phyloP scores from a whole-genome alignment of 2,329 filamentous ascomycete genomes.

The Elsinoe australis region DNA sequence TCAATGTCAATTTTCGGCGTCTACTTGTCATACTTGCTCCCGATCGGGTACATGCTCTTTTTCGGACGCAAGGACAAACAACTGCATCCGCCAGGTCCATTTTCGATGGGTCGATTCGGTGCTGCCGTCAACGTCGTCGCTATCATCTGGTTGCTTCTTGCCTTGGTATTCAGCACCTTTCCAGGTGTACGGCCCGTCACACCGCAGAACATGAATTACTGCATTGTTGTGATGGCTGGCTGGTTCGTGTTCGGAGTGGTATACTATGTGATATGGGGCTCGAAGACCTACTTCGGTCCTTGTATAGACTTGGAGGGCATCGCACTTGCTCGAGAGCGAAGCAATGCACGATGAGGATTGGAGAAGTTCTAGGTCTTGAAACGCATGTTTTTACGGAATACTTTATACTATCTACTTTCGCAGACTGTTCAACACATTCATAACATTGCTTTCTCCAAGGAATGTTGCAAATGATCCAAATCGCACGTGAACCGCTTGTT shows the following conservation, averaged over 20 bases:
- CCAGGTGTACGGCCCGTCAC: conserved; percentile 39
- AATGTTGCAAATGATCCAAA: too few species aligned
- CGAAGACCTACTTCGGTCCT: conserved; percentile 28
- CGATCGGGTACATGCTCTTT: conserved; percentile 35
- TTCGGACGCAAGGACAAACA: conserved; percentile 29
- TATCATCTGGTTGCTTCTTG: conserved; percentile 39
- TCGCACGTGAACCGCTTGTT: too few species aligned
- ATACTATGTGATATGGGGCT: conserved; percentile 41
- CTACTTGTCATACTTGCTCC: conserved; percentile 40
- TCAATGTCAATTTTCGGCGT: conserved; percentile 39
- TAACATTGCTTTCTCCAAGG: too few species aligned
- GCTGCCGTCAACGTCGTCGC: conserved; percentile 36
- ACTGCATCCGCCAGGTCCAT: not conserved
- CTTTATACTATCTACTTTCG: too few species aligned
- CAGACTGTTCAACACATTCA: too few species aligned
- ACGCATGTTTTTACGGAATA: too few species aligned
- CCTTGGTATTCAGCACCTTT: conserved; percentile 43
- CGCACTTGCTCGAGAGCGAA: not conserved
- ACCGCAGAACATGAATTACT: conserved; percentile 43
- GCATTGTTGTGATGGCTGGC: conserved; percentile 36
- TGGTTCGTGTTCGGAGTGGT: conserved; percentile 38
- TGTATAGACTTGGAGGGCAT: conserved; percentile 32
- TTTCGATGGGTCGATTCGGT: conserved; percentile 30
- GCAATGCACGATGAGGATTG: not conserved
- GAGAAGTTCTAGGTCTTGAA: too few species aligned